Percentiles rank a stretch among this genome's conserved stretches.
These are phyloP conservation scores for Fusarium sp. DNA, from an alignment of 2,329 filamentous ascomycete genomes.

Conservation along the genomic window DNA sequence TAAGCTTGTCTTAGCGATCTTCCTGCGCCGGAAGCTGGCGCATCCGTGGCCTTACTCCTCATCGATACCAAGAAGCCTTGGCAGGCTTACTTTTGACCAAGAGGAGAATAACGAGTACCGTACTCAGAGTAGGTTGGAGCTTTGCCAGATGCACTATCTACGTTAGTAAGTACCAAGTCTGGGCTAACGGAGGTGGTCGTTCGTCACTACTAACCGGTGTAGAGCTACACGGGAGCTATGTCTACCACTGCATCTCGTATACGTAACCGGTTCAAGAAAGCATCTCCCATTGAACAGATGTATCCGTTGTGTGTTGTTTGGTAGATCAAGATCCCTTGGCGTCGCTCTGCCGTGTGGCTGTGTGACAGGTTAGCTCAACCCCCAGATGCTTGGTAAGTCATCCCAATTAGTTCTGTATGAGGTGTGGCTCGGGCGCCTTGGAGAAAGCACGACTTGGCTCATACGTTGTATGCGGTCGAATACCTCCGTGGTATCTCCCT, in stretches of 20 bases:
- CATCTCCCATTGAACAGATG: background rate
- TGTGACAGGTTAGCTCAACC: conserved; percentile 17
- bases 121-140: background rate
- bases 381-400: conserved; percentile 26
- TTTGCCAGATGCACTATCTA: background rate
- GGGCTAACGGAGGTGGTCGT: conserved; percentile 20
- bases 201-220: background rate
- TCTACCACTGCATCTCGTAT: background rate
- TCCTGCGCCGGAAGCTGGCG: conserved; percentile 13
- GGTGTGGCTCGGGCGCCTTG: background rate
- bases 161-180: conserved; percentile 1
- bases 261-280: background rate
- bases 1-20: conserved; percentile 41
- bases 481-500: background rate
- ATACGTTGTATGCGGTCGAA: background rate
- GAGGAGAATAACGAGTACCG: background rate
- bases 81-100: background rate
- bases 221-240: background rate
- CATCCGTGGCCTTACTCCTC: conserved; percentile 19
- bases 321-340: conserved; percentile 16
- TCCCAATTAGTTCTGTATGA: background rate
- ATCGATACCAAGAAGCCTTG: conserved; percentile 10
- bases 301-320: background rate
- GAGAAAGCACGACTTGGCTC: background rate
- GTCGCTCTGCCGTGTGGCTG: conserved; percentile 21